Evolutionary conservation across 2,329 filamentous ascomycete genomes (phyloP).

Genomic region (Furcasterigmium sp.): DNA sequence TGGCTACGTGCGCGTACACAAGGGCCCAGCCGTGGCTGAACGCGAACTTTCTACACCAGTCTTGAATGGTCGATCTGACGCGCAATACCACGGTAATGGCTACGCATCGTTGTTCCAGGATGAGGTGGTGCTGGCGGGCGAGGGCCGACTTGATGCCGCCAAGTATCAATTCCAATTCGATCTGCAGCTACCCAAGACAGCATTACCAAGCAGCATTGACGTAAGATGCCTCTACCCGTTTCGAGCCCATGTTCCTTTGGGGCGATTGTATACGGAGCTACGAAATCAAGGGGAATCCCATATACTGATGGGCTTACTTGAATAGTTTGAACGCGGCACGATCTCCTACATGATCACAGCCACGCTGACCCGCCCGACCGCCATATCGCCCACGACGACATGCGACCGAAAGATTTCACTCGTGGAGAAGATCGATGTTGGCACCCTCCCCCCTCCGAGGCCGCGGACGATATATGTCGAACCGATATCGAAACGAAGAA

Average conservation of each 20-base stretch:
- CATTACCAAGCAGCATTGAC: constrained; percentile 87
- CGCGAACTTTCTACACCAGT: constrained; percentile 39
- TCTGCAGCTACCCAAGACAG: constrained; percentile 62
- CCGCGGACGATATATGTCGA: constrained; percentile 82
- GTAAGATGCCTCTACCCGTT: constrained; percentile 46
- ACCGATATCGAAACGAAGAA: constrained; percentile 67
- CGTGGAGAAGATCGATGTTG: constrained; percentile 80
- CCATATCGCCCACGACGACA: constrained; percentile 73
- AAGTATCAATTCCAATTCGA: constrained; percentile 78
- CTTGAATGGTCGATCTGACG: constrained; percentile 28
- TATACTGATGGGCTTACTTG: not conserved
- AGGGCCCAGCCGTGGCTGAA: constrained; percentile 55
- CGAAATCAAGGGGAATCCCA: too few relatives aligned
- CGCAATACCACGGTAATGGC: constrained; percentile 67
- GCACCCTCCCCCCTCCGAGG: constrained; percentile 66
- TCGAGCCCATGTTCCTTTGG: constrained; percentile 10
- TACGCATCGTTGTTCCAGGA: constrained; percentile 80
- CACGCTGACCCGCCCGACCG: constrained; percentile 81
- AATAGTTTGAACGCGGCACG: constrained; percentile 88
- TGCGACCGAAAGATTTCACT: constrained; percentile 79
- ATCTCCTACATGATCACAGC: constrained; percentile 89
- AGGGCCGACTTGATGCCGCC: constrained; percentile 68
- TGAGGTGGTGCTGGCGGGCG: constrained; percentile 73
- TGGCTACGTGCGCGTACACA: constrained; percentile 75
- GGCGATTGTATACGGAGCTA: too few relatives aligned